Conservation (phyloP, 176 grass and related monocot species). For the Elymus sibiricus region DNA sequence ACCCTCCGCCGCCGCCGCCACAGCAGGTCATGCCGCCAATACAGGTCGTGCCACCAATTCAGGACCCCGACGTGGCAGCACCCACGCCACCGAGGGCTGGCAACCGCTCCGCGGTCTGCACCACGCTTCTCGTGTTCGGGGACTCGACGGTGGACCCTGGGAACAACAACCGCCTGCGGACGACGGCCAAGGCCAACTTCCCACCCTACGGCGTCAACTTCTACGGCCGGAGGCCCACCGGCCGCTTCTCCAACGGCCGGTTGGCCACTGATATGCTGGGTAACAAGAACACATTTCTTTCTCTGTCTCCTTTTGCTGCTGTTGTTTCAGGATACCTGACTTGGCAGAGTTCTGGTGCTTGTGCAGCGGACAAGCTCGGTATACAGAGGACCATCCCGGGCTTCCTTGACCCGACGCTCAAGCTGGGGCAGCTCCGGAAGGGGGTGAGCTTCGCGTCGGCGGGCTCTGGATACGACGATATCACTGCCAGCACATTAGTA, state of each 20-base stretch:
- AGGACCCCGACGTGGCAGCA: not conserved
- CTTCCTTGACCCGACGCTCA: conserved; percentile 50
- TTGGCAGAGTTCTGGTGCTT: not conserved
- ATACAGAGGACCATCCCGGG: conserved; percentile 49
- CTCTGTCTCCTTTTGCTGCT: not conserved
- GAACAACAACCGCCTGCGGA: conserved; percentile 67
- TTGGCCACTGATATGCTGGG: conserved; percentile 61
- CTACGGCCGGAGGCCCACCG: conserved; percentile 42
- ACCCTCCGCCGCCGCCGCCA: not conserved
- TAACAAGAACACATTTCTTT: not conserved
- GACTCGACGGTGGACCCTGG: conserved; percentile 77
- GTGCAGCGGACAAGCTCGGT: conserved; percentile 52
- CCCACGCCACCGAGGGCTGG: not conserved
- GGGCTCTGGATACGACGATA: conserved; percentile 63
- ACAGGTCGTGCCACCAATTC: conserved; percentile 24
- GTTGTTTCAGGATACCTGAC: not conserved
- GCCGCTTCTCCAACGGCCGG: conserved; percentile 54
- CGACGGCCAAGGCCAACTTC: conserved; percentile 59
- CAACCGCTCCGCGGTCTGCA: conserved; percentile 21
- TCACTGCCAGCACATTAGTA: conserved; percentile 55
- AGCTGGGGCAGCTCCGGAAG: conserved; percentile 28
- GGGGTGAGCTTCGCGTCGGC: conserved; percentile 74
- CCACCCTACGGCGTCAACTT: conserved; percentile 57
- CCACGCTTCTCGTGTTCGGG: conserved; percentile 48
- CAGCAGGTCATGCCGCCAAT: not conserved